These are phyloP conservation scores for Pythium myriotylum DNA, from an alignment of 352 stramenopile species.

Conservation along the genomic window DNA sequence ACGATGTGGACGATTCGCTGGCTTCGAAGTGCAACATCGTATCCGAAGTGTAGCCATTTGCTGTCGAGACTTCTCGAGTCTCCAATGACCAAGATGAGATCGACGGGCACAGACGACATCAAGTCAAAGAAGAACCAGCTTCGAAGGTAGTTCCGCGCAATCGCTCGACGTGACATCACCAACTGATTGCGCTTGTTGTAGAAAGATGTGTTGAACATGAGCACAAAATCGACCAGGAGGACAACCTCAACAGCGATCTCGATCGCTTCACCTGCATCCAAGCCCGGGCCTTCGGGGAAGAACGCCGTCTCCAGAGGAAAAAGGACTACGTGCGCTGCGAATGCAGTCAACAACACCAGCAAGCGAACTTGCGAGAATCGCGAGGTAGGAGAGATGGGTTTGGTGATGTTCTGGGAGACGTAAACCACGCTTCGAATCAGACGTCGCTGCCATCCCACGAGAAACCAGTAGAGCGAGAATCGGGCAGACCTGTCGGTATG, in stretches of 20 bases:
- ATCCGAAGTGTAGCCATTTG: background rate
- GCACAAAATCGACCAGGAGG: slow-evolving; percentile 29
- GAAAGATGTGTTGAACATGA: slow-evolving; percentile 42
- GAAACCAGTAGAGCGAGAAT: background rate
- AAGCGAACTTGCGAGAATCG: slow-evolving; percentile 31
- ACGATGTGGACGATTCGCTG: background rate
- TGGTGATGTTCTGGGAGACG: background rate
- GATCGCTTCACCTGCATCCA: too few relatives aligned
- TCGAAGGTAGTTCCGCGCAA: slow-evolving; percentile 33
- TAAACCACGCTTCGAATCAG: background rate
- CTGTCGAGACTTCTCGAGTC: background rate
- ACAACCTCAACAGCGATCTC: slow-evolving; percentile 17
- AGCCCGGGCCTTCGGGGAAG: background rate
- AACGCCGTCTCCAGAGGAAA: slow-evolving; percentile 50
- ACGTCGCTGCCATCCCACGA: background rate
- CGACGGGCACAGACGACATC: slow-evolving; percentile 17
- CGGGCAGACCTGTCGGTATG: background rate
- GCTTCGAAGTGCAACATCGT: background rate
- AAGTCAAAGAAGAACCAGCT: slow-evolving; percentile 31
- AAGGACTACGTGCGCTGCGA: slow-evolving; percentile 35
- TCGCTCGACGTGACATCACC: slow-evolving; percentile 25
- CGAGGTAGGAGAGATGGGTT: slow-evolving; percentile 44
- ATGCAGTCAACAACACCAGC: slow-evolving; percentile 24
- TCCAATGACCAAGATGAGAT: background rate
- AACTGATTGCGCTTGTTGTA: slow-evolving; percentile 29